phyloP scores from a whole-genome alignment of 805 yeast genomes.

The Candida oleophila region DNA sequence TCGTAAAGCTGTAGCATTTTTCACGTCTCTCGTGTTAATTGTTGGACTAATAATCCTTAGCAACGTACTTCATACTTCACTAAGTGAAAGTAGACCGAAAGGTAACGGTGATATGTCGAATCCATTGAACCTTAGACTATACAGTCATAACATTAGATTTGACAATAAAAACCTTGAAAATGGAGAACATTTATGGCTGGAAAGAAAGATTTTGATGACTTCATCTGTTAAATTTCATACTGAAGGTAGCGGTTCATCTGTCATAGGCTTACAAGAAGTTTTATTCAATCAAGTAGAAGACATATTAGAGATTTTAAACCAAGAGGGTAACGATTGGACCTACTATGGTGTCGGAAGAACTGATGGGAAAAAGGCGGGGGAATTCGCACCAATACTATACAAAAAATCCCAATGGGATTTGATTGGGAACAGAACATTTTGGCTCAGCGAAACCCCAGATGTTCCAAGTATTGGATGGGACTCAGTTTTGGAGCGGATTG shows the following conservation, averaged over 20 bases:
- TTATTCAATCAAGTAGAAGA: slow-evolving; percentile 35
- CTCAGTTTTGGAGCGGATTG: slow-evolving; percentile 41
- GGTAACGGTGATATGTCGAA: background rate
- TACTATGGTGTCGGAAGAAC: slow-evolving; percentile 38
- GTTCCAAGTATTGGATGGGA: slow-evolving; percentile 43
- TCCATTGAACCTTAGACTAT: slow-evolving; percentile 21
- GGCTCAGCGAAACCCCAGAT: slow-evolving; percentile 42
- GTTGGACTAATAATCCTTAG: background rate
- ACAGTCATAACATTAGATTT: slow-evolving; percentile 47
- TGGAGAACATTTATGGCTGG: slow-evolving; percentile 47
- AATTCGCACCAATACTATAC: slow-evolving; percentile 37
- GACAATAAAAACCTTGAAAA: slow-evolving; percentile 33
- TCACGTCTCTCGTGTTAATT: background rate
- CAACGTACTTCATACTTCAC: background rate
- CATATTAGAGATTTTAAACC: slow-evolving; percentile 24
- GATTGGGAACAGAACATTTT: slow-evolving; percentile 30
- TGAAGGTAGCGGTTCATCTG: slow-evolving; percentile 20
- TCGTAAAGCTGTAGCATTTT: background rate
- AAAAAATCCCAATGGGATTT: slow-evolving; percentile 30
- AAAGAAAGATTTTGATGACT: slow-evolving; percentile 36
- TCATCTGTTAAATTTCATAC: slow-evolving; percentile 42
- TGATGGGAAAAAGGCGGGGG: slow-evolving; percentile 31
- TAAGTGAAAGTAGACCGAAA: background rate
- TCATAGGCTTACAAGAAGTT: slow-evolving; percentile 43
- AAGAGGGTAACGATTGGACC: slow-evolving; percentile 25